Percentiles rank a stretch among this genome's conserved stretches.
Conservation (phyloP, 495 filamentous ascomycete species). For the Neurospora sp. region DNA sequence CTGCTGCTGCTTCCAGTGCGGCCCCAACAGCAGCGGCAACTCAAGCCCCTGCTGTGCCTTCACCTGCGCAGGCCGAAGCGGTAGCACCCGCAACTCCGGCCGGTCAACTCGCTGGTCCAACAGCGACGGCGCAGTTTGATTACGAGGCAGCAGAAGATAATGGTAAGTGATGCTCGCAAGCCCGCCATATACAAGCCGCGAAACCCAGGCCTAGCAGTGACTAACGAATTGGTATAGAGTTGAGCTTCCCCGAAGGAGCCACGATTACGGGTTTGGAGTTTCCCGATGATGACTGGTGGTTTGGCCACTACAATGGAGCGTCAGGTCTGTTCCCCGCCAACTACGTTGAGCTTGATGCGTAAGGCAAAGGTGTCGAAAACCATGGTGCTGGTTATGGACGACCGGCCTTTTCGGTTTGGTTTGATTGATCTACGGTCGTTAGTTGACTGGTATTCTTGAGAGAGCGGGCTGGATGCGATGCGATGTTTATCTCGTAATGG, state of each 20-base stretch:
- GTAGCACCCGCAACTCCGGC: conserved; percentile 17
- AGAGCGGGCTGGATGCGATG: not conserved
- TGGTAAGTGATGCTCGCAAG: conserved; percentile 30
- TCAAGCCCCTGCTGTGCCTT: conserved; percentile 21
- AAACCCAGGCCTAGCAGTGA: not conserved
- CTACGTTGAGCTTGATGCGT: conserved; percentile 61
- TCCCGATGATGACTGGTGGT: conserved; percentile 98
- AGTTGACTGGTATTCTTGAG: not conserved
- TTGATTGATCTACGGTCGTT: not conserved
- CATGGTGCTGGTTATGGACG: not conserved
- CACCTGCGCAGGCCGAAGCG: conserved; percentile 14
- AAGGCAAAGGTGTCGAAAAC: conserved; percentile 1
- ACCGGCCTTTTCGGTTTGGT: not conserved
- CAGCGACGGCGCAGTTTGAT: conserved; percentile 83
- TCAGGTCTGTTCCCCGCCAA: conserved; percentile 88
- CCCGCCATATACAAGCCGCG: not conserved
- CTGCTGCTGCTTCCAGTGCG: conserved; percentile 16
- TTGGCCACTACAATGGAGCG: conserved; percentile 69
- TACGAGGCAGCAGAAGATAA: conserved; percentile 98
- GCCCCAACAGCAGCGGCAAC: conserved; percentile 18
- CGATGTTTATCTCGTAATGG: not conserved
- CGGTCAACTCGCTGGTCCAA: conserved; percentile 37
- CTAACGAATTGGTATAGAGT: conserved; percentile 36
- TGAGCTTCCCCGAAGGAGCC: conserved; percentile 85
- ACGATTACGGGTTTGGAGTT: conserved; percentile 69